Evolutionary conservation across 1,139 yeast species (phyloP).

Genomic region (Pichia sp.): DNA sequence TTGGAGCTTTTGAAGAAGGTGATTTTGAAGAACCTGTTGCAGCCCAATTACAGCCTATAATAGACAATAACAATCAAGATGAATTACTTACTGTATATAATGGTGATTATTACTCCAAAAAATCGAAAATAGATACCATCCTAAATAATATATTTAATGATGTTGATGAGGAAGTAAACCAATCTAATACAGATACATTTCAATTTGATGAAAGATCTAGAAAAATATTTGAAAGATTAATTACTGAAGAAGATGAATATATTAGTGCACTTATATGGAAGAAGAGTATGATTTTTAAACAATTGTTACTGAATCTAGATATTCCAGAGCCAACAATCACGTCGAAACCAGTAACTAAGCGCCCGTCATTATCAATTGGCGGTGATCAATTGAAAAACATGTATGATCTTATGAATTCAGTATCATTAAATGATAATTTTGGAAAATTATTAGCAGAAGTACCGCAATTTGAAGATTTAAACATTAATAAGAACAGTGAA

Average conservation of each 20-base stretch:
- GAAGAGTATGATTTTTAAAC: conserved; percentile 26
- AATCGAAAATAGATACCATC: not conserved
- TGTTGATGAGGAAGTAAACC: conserved; percentile 6
- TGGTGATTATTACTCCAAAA: conserved; percentile 10
- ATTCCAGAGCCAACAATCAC: conserved; percentile 28
- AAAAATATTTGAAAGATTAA: conserved; percentile 19
- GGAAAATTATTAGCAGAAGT: conserved; percentile 9
- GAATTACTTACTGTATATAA: not conserved
- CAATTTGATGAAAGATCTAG: conserved; percentile 21
- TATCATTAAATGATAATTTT: conserved; percentile 10
- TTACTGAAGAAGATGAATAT: conserved; percentile 22
- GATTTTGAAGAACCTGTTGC: conserved; percentile 10
- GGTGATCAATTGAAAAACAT: conserved; percentile 10
- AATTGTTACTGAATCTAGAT: conserved; percentile 25
- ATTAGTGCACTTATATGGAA: conserved; percentile 27
- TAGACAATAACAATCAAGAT: not conserved
- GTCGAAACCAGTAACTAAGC: not conserved
- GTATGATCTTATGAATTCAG: conserved; percentile 11
- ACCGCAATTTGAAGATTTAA: conserved; percentile 17
- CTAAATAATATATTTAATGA: conserved; percentile 9
- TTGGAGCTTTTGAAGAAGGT: conserved; percentile 21
- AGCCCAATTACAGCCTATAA: no score
- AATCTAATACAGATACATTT: conserved; percentile 2
- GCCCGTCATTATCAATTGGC: not conserved
- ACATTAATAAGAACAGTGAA: conserved; percentile 6